Evolutionary conservation across 352 stramenopile species (phyloP).

Genomic region (Globisporangium paddicum): DNA sequence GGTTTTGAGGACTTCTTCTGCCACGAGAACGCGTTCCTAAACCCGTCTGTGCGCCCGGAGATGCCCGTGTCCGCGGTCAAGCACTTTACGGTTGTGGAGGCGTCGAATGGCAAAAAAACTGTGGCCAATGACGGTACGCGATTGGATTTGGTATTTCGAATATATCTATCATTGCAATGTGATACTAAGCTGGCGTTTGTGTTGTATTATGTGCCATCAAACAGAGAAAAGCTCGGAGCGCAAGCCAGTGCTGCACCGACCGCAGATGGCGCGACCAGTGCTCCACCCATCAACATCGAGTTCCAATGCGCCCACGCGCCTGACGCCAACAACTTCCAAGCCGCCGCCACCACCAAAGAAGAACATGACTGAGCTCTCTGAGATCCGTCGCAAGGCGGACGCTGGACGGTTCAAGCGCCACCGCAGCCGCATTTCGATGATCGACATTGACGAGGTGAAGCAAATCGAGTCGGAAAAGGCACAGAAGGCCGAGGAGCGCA

Average conservation of each 20-base stretch:
- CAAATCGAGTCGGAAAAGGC: slow-evolving; percentile 86
- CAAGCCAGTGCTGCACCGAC: slow-evolving; percentile 43
- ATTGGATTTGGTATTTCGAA: no score
- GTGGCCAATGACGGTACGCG: slow-evolving; percentile 13
- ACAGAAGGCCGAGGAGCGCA: slow-evolving; percentile 77
- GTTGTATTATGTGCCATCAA: not conserved
- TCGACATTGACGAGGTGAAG: slow-evolving; percentile 86
- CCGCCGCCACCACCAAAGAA: slow-evolving; percentile 55
- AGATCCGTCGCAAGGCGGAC: slow-evolving; percentile 82
- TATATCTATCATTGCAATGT: not conserved
- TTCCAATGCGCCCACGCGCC: slow-evolving; percentile 16
- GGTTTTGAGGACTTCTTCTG: slow-evolving; percentile 53
- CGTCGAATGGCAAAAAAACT: slow-evolving; percentile 17
- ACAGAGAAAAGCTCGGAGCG: slow-evolving; percentile 15
- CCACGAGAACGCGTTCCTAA: slow-evolving; percentile 63
- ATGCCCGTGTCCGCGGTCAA: slow-evolving; percentile 30
- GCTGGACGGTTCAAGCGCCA: slow-evolving; percentile 80
- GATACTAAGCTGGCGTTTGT: not conserved
- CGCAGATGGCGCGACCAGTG: slow-evolving; percentile 34
- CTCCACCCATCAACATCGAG: slow-evolving; percentile 17
- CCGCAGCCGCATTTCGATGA: slow-evolving; percentile 83
- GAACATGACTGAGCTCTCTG: slow-evolving; percentile 62
- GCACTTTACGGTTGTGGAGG: slow-evolving; percentile 64
- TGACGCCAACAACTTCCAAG: slow-evolving; percentile 24
- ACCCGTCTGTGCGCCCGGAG: slow-evolving; percentile 43